Evolutionary conservation across 306 rosid species (phyloP), one percentile per base, ranked within the genome.

Genomic region (Mimosa pudica): DNA sequence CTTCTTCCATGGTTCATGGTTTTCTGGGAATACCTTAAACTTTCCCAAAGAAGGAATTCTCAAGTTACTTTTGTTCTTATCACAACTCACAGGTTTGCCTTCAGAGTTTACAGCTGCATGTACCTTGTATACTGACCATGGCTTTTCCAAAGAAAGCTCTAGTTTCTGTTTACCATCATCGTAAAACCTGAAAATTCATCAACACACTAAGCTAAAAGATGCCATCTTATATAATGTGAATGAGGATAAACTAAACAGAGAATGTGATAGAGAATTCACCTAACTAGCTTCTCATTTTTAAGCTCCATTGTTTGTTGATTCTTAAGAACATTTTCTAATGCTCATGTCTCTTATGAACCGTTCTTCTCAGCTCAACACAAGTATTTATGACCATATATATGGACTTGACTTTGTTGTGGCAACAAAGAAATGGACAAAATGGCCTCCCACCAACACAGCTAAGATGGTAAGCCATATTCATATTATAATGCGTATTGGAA

Each of bases 261-360:
- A 1, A 69, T 3, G n/a, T 12, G 73, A 17, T 18, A 17, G 36
- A 67, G 45, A 70, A 18, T n/a, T 79, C 20, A 91, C 98, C 97
- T 86, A 17, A 90, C 89, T 52, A 73, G 81, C 87, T 88, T 94
- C 47, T 83, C 90, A 77, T 86, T 84, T 85, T 87, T 92, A 2
- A 81, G 78, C 73, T 89, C 90, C 97, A 90, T 94, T 70, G 46
- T 73, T 63, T 12, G 64, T 24, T 24, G 30, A 24, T 24, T 24
- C 30, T 24, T 36, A 45, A 69, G 54, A 69, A 35, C 73, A 18
- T 45, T 20, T 68, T 18, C 73, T 17, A 24, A 67, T 16, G 79
- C 41, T 84, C 74, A 41, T 71, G 79, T 73, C 79, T 66, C 57
- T 69, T 42, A 57, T 62, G 11, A 32, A 54, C 74, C 51, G 35